Evolutionary conservation across 805 yeast species (phyloP).

Genomic region (Candida ponderosae): DNA sequence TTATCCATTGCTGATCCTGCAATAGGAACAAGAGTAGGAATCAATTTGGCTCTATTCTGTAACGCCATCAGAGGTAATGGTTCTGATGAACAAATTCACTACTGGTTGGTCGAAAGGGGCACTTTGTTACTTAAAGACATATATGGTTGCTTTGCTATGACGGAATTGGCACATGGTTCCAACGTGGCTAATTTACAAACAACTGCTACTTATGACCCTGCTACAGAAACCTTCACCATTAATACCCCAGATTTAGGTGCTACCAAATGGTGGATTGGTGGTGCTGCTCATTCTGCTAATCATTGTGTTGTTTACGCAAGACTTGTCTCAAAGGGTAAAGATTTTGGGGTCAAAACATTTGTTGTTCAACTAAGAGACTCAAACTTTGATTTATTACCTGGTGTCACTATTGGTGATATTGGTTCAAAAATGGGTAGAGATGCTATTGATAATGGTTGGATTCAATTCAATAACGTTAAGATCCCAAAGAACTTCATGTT

Average conservation of each 20-base stretch:
- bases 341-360: conserved; percentile 88
- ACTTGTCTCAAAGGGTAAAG: conserved; percentile 71
- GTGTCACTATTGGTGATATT: conserved; percentile 82
- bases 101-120: conserved; percentile 73
- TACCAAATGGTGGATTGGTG: conserved; percentile 98
- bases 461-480: conserved; percentile 76
- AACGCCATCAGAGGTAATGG: conserved; percentile 83
- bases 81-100: conserved; percentile 71
- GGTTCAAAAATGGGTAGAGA: conserved; percentile 96
- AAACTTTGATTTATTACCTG: conserved; percentile 66
- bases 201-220: conserved; percentile 71
- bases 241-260: conserved; percentile 90
- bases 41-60: conserved; percentile 80
- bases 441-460: conserved; percentile 96
- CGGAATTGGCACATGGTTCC: conserved; percentile 89
- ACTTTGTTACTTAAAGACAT: conserved; percentile 50
- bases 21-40: conserved; percentile 75
- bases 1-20: conserved; percentile 70
- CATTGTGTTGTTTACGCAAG: conserved; percentile 85
- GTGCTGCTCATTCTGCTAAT: conserved; percentile 92
- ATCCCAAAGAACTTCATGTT: conserved; percentile 83
- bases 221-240: conserved; percentile 60
- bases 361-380: conserved; percentile 83
- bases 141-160: conserved; percentile 90
- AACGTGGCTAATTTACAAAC: conserved; percentile 92